Evolutionary conservation across 2,329 filamentous ascomycete genomes (phyloP).

Genomic region (Ophiostoma ulmi): DNA sequence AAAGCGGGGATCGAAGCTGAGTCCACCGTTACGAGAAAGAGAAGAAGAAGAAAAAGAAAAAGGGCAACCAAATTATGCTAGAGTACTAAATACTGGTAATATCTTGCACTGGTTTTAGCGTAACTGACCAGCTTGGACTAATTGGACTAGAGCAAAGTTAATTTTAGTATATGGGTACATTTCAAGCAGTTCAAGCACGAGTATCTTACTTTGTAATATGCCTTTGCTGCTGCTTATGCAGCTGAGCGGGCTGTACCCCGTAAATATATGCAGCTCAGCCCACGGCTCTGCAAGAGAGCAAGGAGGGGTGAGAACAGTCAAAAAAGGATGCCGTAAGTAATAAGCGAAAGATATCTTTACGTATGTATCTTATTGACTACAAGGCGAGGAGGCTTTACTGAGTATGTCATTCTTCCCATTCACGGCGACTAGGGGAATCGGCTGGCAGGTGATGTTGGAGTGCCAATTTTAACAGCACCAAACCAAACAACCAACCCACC

Average conservation of each 20-base stretch:
- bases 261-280: background rate
- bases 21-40: constrained; percentile 5
- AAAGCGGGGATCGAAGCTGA: constrained; percentile 15
- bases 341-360: no score
- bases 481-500: background rate
- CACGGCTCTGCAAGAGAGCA: background rate
- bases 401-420: no score
- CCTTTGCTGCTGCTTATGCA: background rate
- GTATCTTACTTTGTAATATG: background rate
- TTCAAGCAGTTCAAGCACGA: background rate
- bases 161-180: constrained; percentile 13
- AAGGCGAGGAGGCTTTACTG: background rate
- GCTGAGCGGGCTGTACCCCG: background rate
- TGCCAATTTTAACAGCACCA: background rate
- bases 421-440: background rate
- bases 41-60: background rate
- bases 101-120: background rate
- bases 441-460: background rate
- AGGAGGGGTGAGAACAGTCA: background rate
- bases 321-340: background rate
- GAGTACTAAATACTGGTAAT: no score
- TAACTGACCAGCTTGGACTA: background rate
- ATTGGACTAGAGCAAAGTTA: constrained; percentile 14
- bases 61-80: background rate
- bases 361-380: no score